These are phyloP conservation scores for Amanita polypyramis DNA, from an alignment of 768 basidiomycete species.

Conservation along the genomic window DNA sequence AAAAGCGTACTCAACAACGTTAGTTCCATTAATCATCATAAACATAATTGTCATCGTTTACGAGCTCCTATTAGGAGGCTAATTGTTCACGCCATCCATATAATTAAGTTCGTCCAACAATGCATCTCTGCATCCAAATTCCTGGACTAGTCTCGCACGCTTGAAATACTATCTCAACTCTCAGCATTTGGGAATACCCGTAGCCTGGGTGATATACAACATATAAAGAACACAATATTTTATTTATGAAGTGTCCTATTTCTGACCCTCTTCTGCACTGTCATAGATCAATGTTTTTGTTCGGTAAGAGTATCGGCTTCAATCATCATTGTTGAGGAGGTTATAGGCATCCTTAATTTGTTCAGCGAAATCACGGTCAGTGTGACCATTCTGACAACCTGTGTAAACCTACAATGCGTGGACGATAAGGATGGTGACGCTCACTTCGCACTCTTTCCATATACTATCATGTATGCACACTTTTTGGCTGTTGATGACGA, in stretches of 20 bases:
- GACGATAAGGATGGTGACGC: slow-evolving; percentile 1
- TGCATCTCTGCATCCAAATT: too few relatives aligned
- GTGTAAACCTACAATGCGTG: slow-evolving; percentile 8
- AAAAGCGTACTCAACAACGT: slow-evolving; percentile 13
- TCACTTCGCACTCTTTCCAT: slow-evolving; percentile 76
- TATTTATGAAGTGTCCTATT: too few relatives aligned
- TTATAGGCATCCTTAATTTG: slow-evolving; percentile 71
- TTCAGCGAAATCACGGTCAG: slow-evolving; percentile 59
- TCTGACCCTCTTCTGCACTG: too few relatives aligned
- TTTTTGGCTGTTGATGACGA: slow-evolving; percentile 58
- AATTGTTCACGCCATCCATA: slow-evolving; percentile 1
- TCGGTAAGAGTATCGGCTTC: too few relatives aligned
- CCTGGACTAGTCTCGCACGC: too few relatives aligned
- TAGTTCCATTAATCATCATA: slow-evolving; percentile 85
- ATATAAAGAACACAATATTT: too few relatives aligned
- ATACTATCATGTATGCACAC: slow-evolving; percentile 69
- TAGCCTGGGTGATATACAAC: too few relatives aligned
- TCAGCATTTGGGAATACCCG: too few relatives aligned
- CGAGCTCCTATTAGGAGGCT: slow-evolving; percentile 60
- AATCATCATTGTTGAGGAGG: slow-evolving; percentile 36
- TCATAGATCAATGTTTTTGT: too few relatives aligned
- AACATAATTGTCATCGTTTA: slow-evolving; percentile 85
- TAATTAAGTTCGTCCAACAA: too few relatives aligned
- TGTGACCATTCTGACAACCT: slow-evolving; percentile 55
- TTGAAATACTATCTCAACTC: too few relatives aligned